Percentiles rank a stretch among this genome's conserved stretches.
phyloP scores from a whole-genome alignment of 2,329 filamentous ascomycete species.

The Aspergillus fructus region DNA sequence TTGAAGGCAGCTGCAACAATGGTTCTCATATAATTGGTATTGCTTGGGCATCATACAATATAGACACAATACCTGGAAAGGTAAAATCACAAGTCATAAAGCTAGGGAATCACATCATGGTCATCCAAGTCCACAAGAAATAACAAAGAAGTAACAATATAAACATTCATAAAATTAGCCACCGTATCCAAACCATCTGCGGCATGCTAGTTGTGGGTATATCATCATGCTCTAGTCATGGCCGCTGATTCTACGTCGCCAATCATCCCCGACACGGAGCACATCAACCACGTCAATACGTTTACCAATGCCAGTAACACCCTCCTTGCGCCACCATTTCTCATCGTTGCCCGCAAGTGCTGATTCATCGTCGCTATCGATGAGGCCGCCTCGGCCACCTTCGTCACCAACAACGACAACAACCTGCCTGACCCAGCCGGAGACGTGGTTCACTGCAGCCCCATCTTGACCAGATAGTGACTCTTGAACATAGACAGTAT shows the following conservation, averaged over 20 bases:
- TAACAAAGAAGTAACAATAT: constrained; percentile 1
- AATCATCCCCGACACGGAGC: constrained; percentile 79
- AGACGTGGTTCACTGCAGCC: constrained; percentile 66
- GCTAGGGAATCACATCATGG: constrained; percentile 9
- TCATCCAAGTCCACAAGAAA: constrained; percentile 4
- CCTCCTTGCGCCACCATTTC: constrained; percentile 65
- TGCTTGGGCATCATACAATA: constrained; percentile 12
- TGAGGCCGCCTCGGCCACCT: constrained; percentile 68
- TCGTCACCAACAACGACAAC: constrained; percentile 60
- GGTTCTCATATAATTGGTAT: background rate
- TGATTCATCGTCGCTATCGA: constrained; percentile 70
- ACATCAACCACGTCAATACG: constrained; percentile 87
- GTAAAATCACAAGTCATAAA: constrained; percentile 13
- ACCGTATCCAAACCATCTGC: constrained; percentile 25
- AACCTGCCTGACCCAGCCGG: constrained; percentile 60
- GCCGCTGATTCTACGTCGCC: constrained; percentile 74
- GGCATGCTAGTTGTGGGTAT: background rate
- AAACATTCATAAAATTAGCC: constrained; percentile 1
- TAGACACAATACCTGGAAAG: constrained; percentile 9
- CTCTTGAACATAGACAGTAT: constrained; percentile 85
- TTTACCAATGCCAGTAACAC: constrained; percentile 80
- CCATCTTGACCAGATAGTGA: constrained; percentile 76
- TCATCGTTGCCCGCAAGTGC: constrained; percentile 38
- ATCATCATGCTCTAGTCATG: constrained; percentile 41
- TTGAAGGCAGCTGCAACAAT: background rate